Evolutionary conservation across 2,329 filamentous ascomycete genomes (phyloP), one percentile per base, ranked within the genome.

Genomic region (Calonectria honghensis): DNA sequence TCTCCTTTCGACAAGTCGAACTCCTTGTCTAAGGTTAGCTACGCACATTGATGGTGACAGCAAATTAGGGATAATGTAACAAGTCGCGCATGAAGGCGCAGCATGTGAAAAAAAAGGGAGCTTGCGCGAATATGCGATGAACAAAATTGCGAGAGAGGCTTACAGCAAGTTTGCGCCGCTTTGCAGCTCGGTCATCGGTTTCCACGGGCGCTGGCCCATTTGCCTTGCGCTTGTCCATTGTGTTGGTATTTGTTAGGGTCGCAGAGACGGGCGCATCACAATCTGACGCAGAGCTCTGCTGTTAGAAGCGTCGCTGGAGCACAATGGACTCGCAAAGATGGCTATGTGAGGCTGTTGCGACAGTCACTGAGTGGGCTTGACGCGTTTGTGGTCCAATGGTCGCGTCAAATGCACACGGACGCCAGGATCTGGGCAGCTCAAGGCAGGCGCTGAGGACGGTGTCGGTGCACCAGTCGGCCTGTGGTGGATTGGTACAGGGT

Each of bases 191-290:
- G 79, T 91, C 89, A 68, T 89, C 87, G 72, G 84, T 83, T 73
- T 91, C 89, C 61, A 84, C 84, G 66, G 82, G 75, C 71, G 85
- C 85, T 73, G 84, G 82, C 75, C 87, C 87, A 80, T 88, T 88
- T 66, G 89, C 88, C 80, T 91, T 91, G 78, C 90, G 88, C 85
- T 91, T 91, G 77, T 91, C 90, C 90, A 91, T 91, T 61, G 76
- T 83, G 77, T 76, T 70, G 72, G 73, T 72, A 61, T 75, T 77
- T 39, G 72, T 71, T 75, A 74, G 51, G 74, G 68, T 82, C 79
- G 81, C 80, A 48, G 73, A 71, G 75, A 70, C 75, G 67, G 65
- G 78, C 78, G 77, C 83, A 84, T 83, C 72, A 81, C 77, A 81
- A 69, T 70, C 65, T 57, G 72, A 57, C 64, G 31, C 41, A 70